A percentile compares a stretch with the other conserved stretches of the same genome.
Evolutionary conservation across 2,329 filamentous ascomycete genomes (phyloP).

Genomic region (Verticillium tricorpus): DNA sequence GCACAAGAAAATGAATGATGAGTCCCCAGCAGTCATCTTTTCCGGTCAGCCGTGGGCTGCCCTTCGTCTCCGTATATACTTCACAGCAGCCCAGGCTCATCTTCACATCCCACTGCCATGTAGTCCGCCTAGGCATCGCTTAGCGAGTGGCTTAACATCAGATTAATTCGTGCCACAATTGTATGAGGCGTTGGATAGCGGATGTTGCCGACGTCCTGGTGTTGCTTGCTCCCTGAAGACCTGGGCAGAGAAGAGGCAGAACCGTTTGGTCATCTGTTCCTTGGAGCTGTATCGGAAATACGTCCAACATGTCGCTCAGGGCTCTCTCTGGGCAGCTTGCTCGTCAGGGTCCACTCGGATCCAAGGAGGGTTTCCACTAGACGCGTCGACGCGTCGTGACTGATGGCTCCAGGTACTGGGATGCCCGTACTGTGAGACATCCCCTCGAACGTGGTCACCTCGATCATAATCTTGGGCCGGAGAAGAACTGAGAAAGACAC

Average conservation of each 20-base stretch:
- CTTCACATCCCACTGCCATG: too few relatives aligned
- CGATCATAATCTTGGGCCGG: neutral
- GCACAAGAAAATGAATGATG: too few relatives aligned
- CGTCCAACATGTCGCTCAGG: neutral
- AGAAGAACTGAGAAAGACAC: neutral
- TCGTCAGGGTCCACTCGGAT: neutral
- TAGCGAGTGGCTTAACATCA: neutral
- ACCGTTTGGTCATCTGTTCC: neutral
- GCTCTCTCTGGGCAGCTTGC: neutral
- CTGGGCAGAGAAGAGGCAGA: neutral
- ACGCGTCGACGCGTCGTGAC: neutral
- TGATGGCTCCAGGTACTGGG: neutral
- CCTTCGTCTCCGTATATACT: too few relatives aligned
- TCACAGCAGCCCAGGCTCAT: too few relatives aligned
- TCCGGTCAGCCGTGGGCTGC: too few relatives aligned
- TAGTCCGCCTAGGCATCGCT: too few relatives aligned
- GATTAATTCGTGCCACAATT: neutral
- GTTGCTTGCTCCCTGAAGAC: neutral
- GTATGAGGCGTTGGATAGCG: neutral
- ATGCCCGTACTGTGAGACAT: neutral
- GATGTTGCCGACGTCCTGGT: neutral
- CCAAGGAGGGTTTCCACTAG: neutral
- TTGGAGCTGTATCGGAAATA: neutral
- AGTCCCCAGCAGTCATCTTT: too few relatives aligned
- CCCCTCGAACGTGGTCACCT: neutral